These are phyloP conservation scores for Starmerella floris DNA, from an alignment of 805 yeast genomes.

Conservation along the genomic window DNA sequence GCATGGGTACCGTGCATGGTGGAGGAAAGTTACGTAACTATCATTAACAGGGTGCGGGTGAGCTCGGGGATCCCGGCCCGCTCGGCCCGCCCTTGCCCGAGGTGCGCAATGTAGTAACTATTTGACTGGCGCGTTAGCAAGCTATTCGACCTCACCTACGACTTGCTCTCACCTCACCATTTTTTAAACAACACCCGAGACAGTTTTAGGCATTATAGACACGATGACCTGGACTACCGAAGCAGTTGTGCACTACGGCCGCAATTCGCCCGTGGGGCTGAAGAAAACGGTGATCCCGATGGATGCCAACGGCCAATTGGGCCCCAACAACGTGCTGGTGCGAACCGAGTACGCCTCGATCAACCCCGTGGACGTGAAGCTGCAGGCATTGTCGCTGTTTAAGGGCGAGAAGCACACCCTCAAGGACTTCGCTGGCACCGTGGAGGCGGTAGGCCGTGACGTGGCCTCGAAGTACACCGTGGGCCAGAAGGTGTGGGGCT, in stretches of 20 bases:
- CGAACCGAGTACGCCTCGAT: constrained; percentile 46
- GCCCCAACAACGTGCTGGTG: constrained; percentile 30
- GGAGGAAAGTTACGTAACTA: no score
- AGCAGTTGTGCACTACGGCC: constrained; percentile 9
- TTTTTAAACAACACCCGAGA: no score
- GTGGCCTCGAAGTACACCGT: constrained; percentile 31
- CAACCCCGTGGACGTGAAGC: constrained; percentile 54
- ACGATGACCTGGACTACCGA: constrained; percentile 6
- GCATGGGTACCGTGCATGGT: no score
- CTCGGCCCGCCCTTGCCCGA: no score
- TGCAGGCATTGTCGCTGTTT: constrained; percentile 23
- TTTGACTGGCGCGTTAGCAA: no score
- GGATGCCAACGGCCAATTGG: not conserved
- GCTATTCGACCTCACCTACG: no score
- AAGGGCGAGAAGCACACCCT: constrained; percentile 41
- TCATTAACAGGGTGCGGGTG: no score
- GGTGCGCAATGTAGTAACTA: no score
- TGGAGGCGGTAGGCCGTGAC: constrained; percentile 42
- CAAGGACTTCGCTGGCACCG: constrained; percentile 52
- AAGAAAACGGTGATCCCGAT: constrained; percentile 3
- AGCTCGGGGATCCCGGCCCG: no score
- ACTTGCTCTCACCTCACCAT: no score
- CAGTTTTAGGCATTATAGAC: no score
- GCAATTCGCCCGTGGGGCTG: constrained; percentile 1
- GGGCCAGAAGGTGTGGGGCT: constrained; percentile 58